Evolutionary conservation across 208 protist species (phyloP).

Genomic region (Trypanosoma platydactyli): DNA sequence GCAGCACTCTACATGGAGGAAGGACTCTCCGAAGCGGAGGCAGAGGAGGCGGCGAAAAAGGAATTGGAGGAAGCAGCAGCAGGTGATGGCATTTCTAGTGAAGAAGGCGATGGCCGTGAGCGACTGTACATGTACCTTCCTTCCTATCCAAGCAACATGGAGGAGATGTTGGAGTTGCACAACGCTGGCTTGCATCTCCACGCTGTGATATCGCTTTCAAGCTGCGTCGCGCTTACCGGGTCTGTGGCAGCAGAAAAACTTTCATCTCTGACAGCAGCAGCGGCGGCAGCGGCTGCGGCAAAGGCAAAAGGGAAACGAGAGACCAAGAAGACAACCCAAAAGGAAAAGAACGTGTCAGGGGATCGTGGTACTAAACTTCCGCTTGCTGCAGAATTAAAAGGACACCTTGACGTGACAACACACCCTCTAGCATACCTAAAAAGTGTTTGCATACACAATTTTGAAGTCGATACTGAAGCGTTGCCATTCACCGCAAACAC

Average conservation of each 20-base stretch:
- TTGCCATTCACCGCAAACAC: slow-evolving; percentile 9
- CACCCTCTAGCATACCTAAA: slow-evolving; percentile 14
- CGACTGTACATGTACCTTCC: slow-evolving; percentile 26
- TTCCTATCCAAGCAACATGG: slow-evolving; percentile 37
- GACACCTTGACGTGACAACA: background rate
- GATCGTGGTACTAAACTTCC: slow-evolving; percentile 15
- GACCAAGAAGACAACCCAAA: background rate
- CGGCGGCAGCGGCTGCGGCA: background rate
- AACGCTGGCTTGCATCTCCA: slow-evolving; percentile 31
- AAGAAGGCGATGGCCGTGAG: slow-evolving; percentile 24
- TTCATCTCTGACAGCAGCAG: background rate
- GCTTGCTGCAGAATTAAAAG: slow-evolving; percentile 19
- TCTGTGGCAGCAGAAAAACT: slow-evolving; percentile 21
- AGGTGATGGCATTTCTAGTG: slow-evolving; percentile 25
- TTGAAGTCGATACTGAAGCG: slow-evolving; percentile 34
- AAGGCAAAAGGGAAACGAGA: slow-evolving; percentile 19
- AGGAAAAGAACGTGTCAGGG: slow-evolving; percentile 2
- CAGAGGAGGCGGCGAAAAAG: slow-evolving; percentile 44
- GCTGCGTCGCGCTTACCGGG: slow-evolving; percentile 30
- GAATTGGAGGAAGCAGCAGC: slow-evolving; percentile 37
- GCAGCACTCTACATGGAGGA: slow-evolving; percentile 73
- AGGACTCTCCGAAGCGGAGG: slow-evolving; percentile 55
- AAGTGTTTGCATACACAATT: slow-evolving; percentile 31
- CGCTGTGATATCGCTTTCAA: slow-evolving; percentile 31
- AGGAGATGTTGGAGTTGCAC: slow-evolving; percentile 34